Evolutionary conservation across 2,329 filamentous ascomycete species (phyloP).

Genomic region (Aspergillus proliferans): DNA sequence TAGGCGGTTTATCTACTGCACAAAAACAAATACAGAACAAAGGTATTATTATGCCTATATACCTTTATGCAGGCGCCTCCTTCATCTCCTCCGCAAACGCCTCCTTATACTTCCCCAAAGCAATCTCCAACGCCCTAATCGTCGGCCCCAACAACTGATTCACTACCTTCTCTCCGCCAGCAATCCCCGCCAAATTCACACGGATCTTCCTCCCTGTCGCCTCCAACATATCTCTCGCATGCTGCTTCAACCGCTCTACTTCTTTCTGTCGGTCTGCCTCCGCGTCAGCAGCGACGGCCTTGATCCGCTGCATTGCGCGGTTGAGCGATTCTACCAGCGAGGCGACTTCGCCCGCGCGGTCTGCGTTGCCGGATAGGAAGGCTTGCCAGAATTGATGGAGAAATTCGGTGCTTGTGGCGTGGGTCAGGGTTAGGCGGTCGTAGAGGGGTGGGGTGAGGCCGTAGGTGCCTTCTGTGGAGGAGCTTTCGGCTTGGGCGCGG

Average conservation of each 20-base stretch:
- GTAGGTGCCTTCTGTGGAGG: conserved; percentile 31
- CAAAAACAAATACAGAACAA: no score
- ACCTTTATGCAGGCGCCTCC: conserved; percentile 10
- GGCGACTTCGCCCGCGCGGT: conserved; percentile 71
- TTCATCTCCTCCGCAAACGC: conserved; percentile 59
- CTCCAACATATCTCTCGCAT: conserved; percentile 64
- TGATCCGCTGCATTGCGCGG: conserved; percentile 70
- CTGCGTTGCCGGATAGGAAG: conserved; percentile 80
- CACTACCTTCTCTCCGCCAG: conserved; percentile 71
- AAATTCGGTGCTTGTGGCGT: conserved; percentile 91
- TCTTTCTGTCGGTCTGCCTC: conserved; percentile 65
- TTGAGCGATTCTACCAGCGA: conserved; percentile 77
- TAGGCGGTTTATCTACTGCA: no score
- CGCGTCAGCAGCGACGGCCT: conserved; percentile 71
- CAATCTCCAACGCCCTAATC: conserved; percentile 62
- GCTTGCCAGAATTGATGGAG: conserved; percentile 95
- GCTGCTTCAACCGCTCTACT: conserved; percentile 60
- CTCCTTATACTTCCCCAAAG: conserved; percentile 63
- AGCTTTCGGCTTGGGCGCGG: conserved; percentile 41
- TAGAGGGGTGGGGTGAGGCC: conserved; percentile 49
- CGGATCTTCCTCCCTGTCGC: conserved; percentile 67
- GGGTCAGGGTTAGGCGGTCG: conserved; percentile 64
- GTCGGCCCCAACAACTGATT: conserved; percentile 70
- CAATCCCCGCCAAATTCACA: conserved; percentile 59
- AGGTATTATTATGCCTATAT: no score